These are phyloP conservation scores for Globisporangium irregulare DNA, from an alignment of 352 stramenopile genomes.

Conservation along the genomic window DNA sequence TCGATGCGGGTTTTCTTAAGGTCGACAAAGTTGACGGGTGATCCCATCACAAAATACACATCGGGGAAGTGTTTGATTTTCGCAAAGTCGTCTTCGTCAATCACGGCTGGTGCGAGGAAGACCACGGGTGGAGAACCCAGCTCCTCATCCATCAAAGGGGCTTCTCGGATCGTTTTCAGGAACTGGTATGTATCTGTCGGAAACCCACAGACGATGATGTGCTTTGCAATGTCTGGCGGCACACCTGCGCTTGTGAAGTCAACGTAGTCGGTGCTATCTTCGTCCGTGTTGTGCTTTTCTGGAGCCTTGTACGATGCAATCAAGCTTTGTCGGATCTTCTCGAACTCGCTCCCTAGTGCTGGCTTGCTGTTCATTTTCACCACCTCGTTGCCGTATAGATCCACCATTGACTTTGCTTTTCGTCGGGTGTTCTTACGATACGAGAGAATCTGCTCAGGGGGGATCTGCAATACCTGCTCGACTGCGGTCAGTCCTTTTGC, in stretches of 20 bases:
- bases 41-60: conserved; percentile 70
- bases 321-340: conserved; percentile 52
- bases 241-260: conserved; percentile 46
- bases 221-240: conserved; percentile 34
- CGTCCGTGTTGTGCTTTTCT: conserved; percentile 22
- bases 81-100: conserved; percentile 58
- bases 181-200: conserved; percentile 64
- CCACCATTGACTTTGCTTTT: conserved; percentile 45
- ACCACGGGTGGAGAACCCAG: conserved; percentile 44
- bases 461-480: conserved; percentile 57
- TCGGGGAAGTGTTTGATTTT: conserved; percentile 48
- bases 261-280: conserved; percentile 38
- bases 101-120: conserved; percentile 45
- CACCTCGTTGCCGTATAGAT: conserved; percentile 25
- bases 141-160: conserved; percentile 36
- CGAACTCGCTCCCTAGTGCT: conserved; percentile 55
- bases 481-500: conserved; percentile 54
- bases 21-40: conserved; percentile 70
- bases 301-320: conserved; percentile 51
- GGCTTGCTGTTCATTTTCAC: conserved; percentile 53
- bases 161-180: conserved; percentile 67
- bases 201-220: conserved; percentile 76
- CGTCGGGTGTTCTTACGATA: conserved; percentile 71
- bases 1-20: conserved; percentile 69
- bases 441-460: conserved; percentile 65